These are phyloP conservation scores for Chytridiales sp. DNA, from an alignment of 371 early-diverging fungal genomes.

Conservation along the genomic window DNA sequence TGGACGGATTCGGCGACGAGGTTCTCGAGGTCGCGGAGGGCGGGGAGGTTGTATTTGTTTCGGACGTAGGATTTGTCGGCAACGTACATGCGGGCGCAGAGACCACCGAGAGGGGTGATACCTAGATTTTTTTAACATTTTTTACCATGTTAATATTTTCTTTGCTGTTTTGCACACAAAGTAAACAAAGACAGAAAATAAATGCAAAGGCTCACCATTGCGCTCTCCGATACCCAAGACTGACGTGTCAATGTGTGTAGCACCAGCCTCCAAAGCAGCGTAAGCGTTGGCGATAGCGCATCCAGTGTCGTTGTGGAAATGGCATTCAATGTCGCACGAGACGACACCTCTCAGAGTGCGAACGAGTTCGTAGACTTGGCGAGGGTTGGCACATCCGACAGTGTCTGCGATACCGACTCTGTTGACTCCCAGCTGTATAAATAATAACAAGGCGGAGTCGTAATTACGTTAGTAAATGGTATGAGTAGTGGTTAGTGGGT, in stretches of 20 bases:
- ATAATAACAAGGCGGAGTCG: neutral
- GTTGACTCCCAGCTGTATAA: constrained; percentile 78
- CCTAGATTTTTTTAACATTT: too few relatives aligned
- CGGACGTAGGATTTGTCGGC: constrained; percentile 86
- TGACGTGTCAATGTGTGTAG: constrained; percentile 96
- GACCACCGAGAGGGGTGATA: constrained; percentile 92
- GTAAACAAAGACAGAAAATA: too few relatives aligned
- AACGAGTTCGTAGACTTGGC: constrained; percentile 96
- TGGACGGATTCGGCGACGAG: constrained; percentile 92
- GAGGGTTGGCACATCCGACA: constrained; percentile 95
- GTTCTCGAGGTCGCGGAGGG: constrained; percentile 91
- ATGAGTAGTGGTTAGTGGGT: too few relatives aligned
- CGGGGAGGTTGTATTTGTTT: constrained; percentile 86
- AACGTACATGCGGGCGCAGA: constrained; percentile 91
- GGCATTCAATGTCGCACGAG: constrained; percentile 95
- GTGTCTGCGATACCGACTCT: constrained; percentile 98
- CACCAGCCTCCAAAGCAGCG: constrained; percentile 93
- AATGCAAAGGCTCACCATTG: too few relatives aligned
- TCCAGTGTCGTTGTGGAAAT: constrained; percentile 98
- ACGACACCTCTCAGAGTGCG: constrained; percentile 90
- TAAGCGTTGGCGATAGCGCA: constrained; percentile 97
- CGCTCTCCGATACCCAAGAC: constrained; percentile 97
- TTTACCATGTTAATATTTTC: too few relatives aligned
- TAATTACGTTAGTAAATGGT: too few relatives aligned
- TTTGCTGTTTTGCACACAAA: too few relatives aligned